Evolutionary conservation across 2,329 filamentous ascomycete species (phyloP).

Genomic region (Botrytis pseudocinerea): DNA sequence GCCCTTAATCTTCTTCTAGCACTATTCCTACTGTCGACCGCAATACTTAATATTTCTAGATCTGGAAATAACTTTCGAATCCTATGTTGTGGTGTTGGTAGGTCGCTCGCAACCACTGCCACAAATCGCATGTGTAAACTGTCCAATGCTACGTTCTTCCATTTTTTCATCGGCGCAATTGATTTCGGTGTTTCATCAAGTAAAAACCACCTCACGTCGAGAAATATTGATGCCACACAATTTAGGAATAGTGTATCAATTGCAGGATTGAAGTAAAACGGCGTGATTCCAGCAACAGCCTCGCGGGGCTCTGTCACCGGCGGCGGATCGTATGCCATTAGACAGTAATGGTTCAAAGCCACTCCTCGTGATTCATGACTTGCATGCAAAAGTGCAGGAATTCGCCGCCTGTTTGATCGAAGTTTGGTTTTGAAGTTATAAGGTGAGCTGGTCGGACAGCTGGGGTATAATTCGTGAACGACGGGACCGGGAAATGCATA

Average conservation of each 20-base stretch:
- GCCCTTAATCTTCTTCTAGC: constrained; percentile 38
- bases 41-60: constrained; percentile 36
- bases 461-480: constrained; percentile 39
- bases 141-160: constrained; percentile 39
- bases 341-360: constrained; percentile 33
- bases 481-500: constrained; percentile 30
- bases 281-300: constrained; percentile 36
- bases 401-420: constrained; percentile 36
- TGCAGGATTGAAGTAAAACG: constrained; percentile 38
- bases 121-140: constrained; percentile 39
- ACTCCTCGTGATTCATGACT: constrained; percentile 35
- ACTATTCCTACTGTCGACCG: constrained; percentile 36
- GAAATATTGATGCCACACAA: constrained; percentile 34
- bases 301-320: constrained; percentile 15
- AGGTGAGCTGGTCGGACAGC: constrained; percentile 29
- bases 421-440: constrained; percentile 40
- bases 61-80: constrained; percentile 38
- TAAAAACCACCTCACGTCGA: constrained; percentile 40
- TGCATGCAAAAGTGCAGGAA: constrained; percentile 36
- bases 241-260: constrained; percentile 38
- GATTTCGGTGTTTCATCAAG: constrained; percentile 33
- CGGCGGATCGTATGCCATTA: constrained; percentile 36
- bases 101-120: constrained; percentile 32
- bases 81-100: constrained; percentile 33
- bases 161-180: constrained; percentile 37